Evolutionary conservation across 2,329 filamentous ascomycete species (phyloP).

Genomic region (Fusarium dlaminii): DNA sequence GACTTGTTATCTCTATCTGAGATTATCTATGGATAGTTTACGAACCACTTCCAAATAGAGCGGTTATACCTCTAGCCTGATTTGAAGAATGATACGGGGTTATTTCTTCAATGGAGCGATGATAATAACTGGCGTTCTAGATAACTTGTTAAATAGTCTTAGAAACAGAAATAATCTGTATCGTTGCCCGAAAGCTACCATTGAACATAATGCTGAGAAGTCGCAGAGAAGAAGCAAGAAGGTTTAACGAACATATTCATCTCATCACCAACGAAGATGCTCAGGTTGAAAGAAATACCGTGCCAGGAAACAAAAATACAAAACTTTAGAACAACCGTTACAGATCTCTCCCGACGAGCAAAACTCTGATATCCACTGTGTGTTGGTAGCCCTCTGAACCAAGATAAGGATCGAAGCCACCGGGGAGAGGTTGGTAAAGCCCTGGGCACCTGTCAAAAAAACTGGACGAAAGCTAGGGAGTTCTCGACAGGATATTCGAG

Average conservation of each 20-base stretch:
- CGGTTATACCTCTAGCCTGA: accelerated
- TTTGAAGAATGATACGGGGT: accelerated
- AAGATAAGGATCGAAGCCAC: background rate
- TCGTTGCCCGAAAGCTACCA: too few species aligned
- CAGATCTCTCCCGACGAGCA: too few species aligned
- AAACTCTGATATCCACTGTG: background rate
- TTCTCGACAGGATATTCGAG: too few species aligned
- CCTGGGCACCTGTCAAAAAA: background rate
- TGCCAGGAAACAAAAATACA: too few species aligned
- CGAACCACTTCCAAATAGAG: accelerated
- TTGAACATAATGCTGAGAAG: too few species aligned
- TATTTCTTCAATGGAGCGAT: too few species aligned
- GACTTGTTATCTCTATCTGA: background rate
- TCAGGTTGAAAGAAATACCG: too few species aligned
- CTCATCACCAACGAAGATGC: too few species aligned
- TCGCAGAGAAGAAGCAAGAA: too few species aligned
- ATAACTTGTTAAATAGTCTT: background rate
- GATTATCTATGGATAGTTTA: background rate
- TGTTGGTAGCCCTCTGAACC: background rate
- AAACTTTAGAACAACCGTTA: too few species aligned
- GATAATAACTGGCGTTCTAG: accelerated
- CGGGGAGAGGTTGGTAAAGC: background rate
- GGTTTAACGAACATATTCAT: too few species aligned
- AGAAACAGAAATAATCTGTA: background rate
- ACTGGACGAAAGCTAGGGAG: too few species aligned